Conservation (phyloP, 805 yeast genomes). For the Starmerella stigmatis region DNA sequence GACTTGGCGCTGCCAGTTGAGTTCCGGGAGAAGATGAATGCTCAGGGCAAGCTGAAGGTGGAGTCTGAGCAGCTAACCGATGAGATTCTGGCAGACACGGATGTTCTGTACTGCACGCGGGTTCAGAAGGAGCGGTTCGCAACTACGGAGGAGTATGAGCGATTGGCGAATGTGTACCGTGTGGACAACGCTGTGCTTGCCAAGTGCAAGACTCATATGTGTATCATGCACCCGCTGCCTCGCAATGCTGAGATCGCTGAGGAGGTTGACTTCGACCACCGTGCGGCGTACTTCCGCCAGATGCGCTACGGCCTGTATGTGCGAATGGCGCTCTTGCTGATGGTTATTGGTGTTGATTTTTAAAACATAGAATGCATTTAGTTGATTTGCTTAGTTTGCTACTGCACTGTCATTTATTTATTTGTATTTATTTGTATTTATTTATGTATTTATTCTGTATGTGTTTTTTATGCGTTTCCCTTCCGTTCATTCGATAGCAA, state of each 20-base stretch:
- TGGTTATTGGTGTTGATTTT: constrained; percentile 93
- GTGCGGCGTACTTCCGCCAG: constrained; percentile 99
- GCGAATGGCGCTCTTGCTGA: constrained; percentile 96
- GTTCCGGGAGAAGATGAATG: constrained; percentile 53
- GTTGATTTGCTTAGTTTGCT: constrained; percentile 4
- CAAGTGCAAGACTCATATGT: constrained; percentile 95
- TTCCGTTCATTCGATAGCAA: constrained; percentile 6
- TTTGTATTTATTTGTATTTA: constrained; percentile 13
- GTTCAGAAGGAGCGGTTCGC: constrained; percentile 94
- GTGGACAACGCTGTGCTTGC: constrained; percentile 86
- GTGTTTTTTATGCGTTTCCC: constrained; percentile 5
- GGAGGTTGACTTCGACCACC: constrained; percentile 97
- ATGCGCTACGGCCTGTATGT: constrained; percentile 97
- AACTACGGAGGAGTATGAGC: constrained; percentile 63
- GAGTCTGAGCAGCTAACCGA: constrained; percentile 74
- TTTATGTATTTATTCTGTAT: constrained; percentile 13
- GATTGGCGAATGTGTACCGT: constrained; percentile 81
- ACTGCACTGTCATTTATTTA: constrained; percentile 5
- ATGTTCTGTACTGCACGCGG: constrained; percentile 94
- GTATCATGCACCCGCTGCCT: constrained; percentile 98
- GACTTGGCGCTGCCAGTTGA: constrained; percentile 76
- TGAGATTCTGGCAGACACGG: constrained; percentile 78
- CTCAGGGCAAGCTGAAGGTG: constrained; percentile 55
- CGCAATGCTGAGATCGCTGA: constrained; percentile 92
- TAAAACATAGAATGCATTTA: constrained; percentile 27